Base-by-base conservation (phyloP, 2,329 filamentous ascomycete genomes). In the Truncatella angustata region DNA sequence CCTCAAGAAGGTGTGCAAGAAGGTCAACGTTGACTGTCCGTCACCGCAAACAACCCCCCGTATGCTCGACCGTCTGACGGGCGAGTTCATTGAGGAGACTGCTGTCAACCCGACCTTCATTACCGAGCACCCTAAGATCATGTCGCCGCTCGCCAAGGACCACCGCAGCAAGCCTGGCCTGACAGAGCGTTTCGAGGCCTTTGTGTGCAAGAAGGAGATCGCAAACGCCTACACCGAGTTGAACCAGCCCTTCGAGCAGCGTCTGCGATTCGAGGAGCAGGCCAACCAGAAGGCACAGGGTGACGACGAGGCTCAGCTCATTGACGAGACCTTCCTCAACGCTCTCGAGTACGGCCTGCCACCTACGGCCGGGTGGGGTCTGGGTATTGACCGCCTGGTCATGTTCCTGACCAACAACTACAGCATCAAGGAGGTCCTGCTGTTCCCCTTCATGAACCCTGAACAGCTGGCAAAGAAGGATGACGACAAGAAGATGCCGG, bases 341-440 rank as follows among this genome's bases (percentile, higher is more conserved):
- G 86, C 88, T 50, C 83, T 97, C 53, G 94, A 97, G 71, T 94
- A 91, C 66, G 90, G 90, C 60, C 76, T 99, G 54, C 93, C 94
- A 5, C 94, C 94, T 0, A 99, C 94, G 1, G 94, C 90, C 70
- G 94, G 94, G 45, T 99, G 45, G 30, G 94, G 92, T 60, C 90
- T 97, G 83, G 94, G 94, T 58, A 63, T 67, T 30, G 64, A 97
- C 76, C 86, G 93, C 55, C 75, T 96, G 71, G 88, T 91, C 70
- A 96, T 96, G 91, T 96, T 96, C 82, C 75, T 97, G 71, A 96
- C 93, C 45, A 85, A 97, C 73, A 90, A 96, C 75, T 94, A 96
- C 77, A 90, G 84, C 62, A 99, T 99, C 71, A 92, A 94, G 74
- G 94, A 99, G 74, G 93, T 97, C 3, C 75, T 97, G 57, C 86